Evolutionary conservation across 2,329 filamentous ascomycete genomes (phyloP).

Genomic region (Pyrenophora graminea): DNA sequence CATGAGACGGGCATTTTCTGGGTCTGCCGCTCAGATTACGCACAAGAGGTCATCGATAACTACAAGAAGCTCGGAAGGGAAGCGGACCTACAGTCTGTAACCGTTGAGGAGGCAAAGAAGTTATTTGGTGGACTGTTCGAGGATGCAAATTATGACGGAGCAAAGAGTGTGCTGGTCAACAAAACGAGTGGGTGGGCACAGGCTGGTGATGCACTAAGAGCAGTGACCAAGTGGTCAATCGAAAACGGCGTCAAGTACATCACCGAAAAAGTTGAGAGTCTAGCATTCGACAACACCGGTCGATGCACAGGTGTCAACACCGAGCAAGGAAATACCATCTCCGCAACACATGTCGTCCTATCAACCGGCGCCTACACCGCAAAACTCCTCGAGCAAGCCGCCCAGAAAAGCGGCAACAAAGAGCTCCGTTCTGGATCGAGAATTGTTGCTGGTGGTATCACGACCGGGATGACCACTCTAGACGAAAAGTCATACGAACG

Average conservation of each 20-base stretch:
- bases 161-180: conserved; percentile 65
- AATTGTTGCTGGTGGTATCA: conserved; percentile 62
- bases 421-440: conserved; percentile 59
- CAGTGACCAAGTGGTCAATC: conserved; percentile 58
- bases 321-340: conserved; percentile 38
- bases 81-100: conserved; percentile 53
- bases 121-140: conserved; percentile 64
- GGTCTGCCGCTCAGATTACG: conserved; percentile 49
- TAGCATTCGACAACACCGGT: conserved; percentile 55
- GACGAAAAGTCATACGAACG: conserved; percentile 34
- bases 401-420: conserved; percentile 50
- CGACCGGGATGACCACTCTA: conserved; percentile 54
- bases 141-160: conserved; percentile 63
- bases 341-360: conserved; percentile 40
- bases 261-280: conserved; percentile 55
- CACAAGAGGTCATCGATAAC: conserved; percentile 54
- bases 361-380: conserved; percentile 51
- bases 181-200: conserved; percentile 65
- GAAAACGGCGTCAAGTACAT: conserved; percentile 64
- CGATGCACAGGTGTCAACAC: conserved; percentile 46
- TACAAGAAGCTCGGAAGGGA: conserved; percentile 56
- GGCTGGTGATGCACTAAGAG: conserved; percentile 62
- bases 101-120: conserved; percentile 57
- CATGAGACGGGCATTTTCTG: conserved; percentile 59
- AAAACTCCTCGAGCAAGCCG: conserved; percentile 54